These are phyloP conservation scores for Plasmodium coatneyi DNA, from an alignment of 169 alveolate species.

Conservation along the genomic window DNA sequence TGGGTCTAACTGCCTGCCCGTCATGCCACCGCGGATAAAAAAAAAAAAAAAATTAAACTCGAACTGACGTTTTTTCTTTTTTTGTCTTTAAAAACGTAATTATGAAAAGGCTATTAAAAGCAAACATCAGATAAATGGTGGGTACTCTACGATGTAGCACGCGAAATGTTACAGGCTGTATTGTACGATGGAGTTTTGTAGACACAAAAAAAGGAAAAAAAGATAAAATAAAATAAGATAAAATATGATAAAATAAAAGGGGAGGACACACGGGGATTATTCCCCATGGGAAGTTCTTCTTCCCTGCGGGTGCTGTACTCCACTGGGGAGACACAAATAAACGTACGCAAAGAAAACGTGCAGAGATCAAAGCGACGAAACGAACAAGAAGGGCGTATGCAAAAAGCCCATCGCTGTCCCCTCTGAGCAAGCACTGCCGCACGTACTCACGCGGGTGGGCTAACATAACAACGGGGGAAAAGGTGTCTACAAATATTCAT, in stretches of 20 bases:
- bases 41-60: background rate
- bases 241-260: background rate
- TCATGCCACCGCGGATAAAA: background rate
- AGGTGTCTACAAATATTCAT: too few species aligned
- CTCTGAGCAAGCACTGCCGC: too few species aligned
- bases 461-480: too few species aligned
- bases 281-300: background rate
- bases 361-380: background rate
- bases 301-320: background rate
- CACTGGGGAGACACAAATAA: background rate
- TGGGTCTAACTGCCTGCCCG: background rate
- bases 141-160: background rate
- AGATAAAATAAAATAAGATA: background rate
- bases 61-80: background rate
- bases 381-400: background rate
- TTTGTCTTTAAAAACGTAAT: background rate
- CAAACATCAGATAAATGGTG: background rate
- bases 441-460: too few species aligned
- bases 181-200: background rate
- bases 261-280: background rate
- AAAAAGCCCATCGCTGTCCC: background rate
- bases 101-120: background rate
- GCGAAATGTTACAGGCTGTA: background rate
- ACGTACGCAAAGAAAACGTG: background rate
- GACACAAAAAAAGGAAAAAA: background rate